Evolutionary conservation across 768 basidiomycete genomes (phyloP), one percentile per base, ranked within the genome.

Genomic region (Rhizopogon roseolus): DNA sequence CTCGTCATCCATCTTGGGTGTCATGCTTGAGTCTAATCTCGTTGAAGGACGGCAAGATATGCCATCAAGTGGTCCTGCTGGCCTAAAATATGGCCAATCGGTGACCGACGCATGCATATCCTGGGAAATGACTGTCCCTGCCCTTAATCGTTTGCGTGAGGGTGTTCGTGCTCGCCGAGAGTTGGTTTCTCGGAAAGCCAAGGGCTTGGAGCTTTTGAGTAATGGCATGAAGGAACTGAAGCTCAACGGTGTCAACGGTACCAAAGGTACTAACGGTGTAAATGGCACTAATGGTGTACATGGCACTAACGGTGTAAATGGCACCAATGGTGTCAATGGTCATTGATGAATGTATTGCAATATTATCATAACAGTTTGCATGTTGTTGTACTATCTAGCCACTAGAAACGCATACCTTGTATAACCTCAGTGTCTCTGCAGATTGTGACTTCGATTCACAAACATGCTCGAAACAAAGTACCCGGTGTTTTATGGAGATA

Each of bases 11-110:
- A 93, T 96, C 62, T 86, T 92, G 81, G 93, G 93, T 43, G 90
- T 94, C 52, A 98, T 98, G 95, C 78, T 98, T 53, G 96, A 98
- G 71, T 92, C 89, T 41, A 95, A 96, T 66, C 77, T 98, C 48
- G 77, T 85, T 7, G 92, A 90, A 66, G 92, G 93, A 27, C 83
- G 91, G 49, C 92, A 95, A 70, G 85, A 92, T 61, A 87, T 95
- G 55, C 85, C 92, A 4, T 64, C 79, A 1, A 76, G 78, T 10
- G 93, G 93, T 3, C 85, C 86, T 1, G 71, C 78, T 6, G 86
- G 81, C 10, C 73, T 96, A 43, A 85, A 78, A 62, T 93, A 92
- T 62, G 93, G 93, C 27, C 85, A 88, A 66, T 89, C 87, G 7
- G 89, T 95, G 6, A 94, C 93, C 22, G 91, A 93, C 70, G 88